Percentiles rank a stretch among this genome's conserved stretches.
phyloP scores from a whole-genome alignment of 1,139 yeast genomes.

The Yamadazyma atlantica region DNA sequence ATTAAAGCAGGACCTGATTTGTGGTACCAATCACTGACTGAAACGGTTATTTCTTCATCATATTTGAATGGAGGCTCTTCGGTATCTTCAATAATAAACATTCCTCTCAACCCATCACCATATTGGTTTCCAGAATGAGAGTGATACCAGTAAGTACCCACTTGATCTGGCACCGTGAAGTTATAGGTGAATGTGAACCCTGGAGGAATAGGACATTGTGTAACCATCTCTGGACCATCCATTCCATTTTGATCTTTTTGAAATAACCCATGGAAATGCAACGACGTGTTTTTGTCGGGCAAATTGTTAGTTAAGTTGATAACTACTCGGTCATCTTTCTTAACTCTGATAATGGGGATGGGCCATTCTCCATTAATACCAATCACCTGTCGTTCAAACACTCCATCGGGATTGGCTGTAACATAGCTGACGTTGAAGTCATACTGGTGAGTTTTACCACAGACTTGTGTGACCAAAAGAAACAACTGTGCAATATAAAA shows the following conservation, averaged over 20 bases:
- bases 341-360: slow-evolving; percentile 71
- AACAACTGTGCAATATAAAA: not conserved
- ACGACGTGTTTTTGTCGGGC: slow-evolving; percentile 61
- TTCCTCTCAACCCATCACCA: slow-evolving; percentile 88
- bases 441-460: slow-evolving; percentile 60
- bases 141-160: slow-evolving; percentile 94
- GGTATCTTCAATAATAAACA: slow-evolving; percentile 59
- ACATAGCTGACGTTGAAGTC: slow-evolving; percentile 79
- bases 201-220: slow-evolving; percentile 86
- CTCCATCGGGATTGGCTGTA: slow-evolving; percentile 75
- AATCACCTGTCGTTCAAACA: slow-evolving; percentile 60
- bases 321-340: slow-evolving; percentile 73
- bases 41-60: slow-evolving; percentile 72
- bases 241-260: slow-evolving; percentile 68
- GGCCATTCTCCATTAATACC: slow-evolving; percentile 88
- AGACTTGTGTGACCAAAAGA: not conserved
- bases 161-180: slow-evolving; percentile 78
- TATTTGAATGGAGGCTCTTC: slow-evolving; percentile 55
- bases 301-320: slow-evolving; percentile 71
- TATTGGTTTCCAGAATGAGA: slow-evolving; percentile 85
- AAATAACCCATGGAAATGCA: slow-evolving; percentile 93
- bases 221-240: slow-evolving; percentile 88
- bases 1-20: slow-evolving; percentile 52
- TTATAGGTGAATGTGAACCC: slow-evolving; percentile 69
- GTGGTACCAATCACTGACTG: slow-evolving; percentile 87